phyloP scores from a whole-genome alignment of 2,329 filamentous ascomycete genomes.

The Xenoacremonium recifei region DNA sequence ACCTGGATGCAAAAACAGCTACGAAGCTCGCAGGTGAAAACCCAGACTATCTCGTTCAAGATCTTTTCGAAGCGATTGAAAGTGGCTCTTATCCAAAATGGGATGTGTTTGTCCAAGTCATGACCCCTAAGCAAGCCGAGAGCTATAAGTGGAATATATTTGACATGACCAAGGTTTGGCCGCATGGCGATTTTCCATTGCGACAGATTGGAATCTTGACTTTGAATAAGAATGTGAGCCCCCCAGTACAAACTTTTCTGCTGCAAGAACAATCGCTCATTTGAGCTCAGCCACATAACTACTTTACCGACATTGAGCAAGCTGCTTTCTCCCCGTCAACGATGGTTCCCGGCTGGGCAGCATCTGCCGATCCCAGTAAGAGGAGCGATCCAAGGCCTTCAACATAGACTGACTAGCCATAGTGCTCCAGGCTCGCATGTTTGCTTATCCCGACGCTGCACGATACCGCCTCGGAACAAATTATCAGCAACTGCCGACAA shows the following conservation, averaged over 20 bases:
- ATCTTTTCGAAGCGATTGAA: conserved; percentile 39
- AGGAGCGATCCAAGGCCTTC: not conserved
- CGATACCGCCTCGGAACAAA: conserved; percentile 60
- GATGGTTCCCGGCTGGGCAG: conserved; percentile 63
- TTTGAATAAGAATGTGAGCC: conserved; percentile 36
- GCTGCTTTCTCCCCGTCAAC: conserved; percentile 64
- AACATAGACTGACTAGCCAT: not conserved
- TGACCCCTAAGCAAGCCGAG: conserved; percentile 50
- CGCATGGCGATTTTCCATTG: conserved; percentile 48
- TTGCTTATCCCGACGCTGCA: conserved; percentile 61
- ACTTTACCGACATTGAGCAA: conserved; percentile 70
- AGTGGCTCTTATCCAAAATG: conserved; percentile 45
- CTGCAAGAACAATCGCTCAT: not conserved
- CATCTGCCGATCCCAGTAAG: conserved; percentile 56
- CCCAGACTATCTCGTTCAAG: conserved; percentile 40
- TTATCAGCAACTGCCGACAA: conserved; percentile 45
- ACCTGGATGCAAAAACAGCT: conserved; percentile 39
- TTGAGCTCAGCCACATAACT: conserved; percentile 46
- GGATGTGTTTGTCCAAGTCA: conserved; percentile 54
- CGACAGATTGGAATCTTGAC: conserved; percentile 48
- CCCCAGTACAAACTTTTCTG: not conserved
- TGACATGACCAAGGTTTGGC: conserved; percentile 57
- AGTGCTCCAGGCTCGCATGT: conserved; percentile 58
- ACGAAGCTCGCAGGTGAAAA: conserved; percentile 38
- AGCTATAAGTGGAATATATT: conserved; percentile 49